Percentiles rank a stretch among this genome's conserved stretches.
Conservation (phyloP, 1,284 basidiomycete genomes). For the Puccinia horiana region DNA sequence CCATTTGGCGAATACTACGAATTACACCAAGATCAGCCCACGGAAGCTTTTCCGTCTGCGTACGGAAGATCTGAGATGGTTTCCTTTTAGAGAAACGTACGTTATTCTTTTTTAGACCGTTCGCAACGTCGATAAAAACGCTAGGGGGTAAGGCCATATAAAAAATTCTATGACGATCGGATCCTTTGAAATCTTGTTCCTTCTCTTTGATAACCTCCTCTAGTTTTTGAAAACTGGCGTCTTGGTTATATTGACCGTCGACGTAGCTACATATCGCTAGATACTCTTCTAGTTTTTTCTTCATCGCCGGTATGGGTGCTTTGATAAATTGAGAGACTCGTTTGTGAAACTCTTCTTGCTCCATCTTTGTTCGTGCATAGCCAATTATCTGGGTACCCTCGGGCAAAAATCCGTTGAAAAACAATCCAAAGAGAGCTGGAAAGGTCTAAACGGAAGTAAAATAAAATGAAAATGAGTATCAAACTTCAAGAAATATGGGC, state of each 20-base stretch:
- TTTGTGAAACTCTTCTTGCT: constrained; percentile 77
- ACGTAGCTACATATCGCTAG: constrained; percentile 77
- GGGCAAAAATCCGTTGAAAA: constrained; percentile 75
- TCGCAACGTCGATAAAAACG: constrained; percentile 84
- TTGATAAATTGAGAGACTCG: constrained; percentile 82
- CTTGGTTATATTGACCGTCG: constrained; percentile 82
- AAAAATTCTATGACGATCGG: constrained; percentile 64
- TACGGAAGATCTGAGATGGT: not conserved
- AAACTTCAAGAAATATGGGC: no score
- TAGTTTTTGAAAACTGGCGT: constrained; percentile 73
- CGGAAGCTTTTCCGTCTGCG: not conserved
- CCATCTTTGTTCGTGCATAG: constrained; percentile 94
- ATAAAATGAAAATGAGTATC: constrained; percentile 1
- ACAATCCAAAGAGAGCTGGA: constrained; percentile 87
- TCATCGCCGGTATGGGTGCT: constrained; percentile 63
- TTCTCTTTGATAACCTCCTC: constrained; percentile 74
- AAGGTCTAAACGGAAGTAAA: constrained; percentile 68
- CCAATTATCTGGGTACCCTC: constrained; percentile 82
- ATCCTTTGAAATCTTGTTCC: constrained; percentile 65
- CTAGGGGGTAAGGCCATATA: constrained; percentile 84
- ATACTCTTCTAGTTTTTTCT: constrained; percentile 74
- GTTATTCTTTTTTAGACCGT: constrained; percentile 72
- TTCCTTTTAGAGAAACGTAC: not conserved
- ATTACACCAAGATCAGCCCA: not conserved
- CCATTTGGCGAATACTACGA: constrained; percentile 71